Conservation (phyloP, 2,329 filamentous ascomycete species). For the Pseudocercospora fijiensis region DNA sequence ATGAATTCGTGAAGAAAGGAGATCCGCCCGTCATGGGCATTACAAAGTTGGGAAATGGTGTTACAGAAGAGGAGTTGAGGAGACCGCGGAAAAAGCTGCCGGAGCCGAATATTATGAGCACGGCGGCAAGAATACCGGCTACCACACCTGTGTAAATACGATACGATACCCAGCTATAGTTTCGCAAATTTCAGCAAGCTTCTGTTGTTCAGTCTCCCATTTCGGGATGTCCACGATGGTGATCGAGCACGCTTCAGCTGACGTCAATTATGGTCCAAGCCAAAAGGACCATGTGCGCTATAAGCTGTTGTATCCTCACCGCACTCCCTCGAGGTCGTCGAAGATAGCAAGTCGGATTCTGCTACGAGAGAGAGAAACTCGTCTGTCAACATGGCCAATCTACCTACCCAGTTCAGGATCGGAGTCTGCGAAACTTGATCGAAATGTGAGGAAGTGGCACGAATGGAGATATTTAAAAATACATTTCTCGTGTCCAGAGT, state of each 20-base stretch:
- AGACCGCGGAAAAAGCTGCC: conserved; percentile 55
- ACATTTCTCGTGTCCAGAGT: neutral
- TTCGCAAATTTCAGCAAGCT: neutral
- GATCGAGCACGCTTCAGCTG: too few species aligned
- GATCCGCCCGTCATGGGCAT: conserved; percentile 88
- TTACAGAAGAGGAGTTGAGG: conserved; percentile 81
- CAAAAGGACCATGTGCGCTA: too few species aligned
- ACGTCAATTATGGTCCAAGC: too few species aligned
- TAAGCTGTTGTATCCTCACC: too few species aligned
- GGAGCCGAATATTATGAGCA: conserved; percentile 32
- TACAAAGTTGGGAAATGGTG: conserved; percentile 77
- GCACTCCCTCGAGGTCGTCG: too few species aligned
- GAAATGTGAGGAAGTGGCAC: neutral
- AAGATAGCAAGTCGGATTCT: too few species aligned
- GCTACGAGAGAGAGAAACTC: too few species aligned
- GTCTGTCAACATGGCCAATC: too few species aligned
- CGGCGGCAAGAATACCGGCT: conserved; percentile 30
- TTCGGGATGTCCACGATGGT: neutral
- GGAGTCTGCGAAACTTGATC: neutral
- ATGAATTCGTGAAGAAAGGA: conserved; percentile 91
- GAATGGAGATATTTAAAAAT: neutral
- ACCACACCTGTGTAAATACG: conserved; percentile 25
- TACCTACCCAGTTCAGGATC: too few species aligned
- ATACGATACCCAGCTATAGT: neutral
- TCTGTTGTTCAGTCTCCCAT: neutral